Evolutionary conservation across 805 yeast species (phyloP), one percentile per base, ranked within the genome.

Genomic region (Ogataea populi-albae): DNA sequence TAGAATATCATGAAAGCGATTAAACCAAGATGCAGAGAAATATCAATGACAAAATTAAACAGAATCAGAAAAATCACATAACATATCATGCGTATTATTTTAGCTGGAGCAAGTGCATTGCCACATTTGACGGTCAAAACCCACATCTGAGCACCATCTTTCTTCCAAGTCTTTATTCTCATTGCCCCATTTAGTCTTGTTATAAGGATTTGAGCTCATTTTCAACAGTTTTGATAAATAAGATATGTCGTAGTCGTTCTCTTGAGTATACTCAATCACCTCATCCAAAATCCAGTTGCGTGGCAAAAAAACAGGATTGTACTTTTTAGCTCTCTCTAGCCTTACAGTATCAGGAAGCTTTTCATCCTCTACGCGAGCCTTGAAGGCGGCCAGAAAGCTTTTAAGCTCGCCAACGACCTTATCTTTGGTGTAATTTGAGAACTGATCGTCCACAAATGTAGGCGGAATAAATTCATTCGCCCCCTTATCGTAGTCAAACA

Each of bases 271-370:
- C 19, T 73, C 69, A 30, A 86, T 80, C 1, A 87, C 96, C 42
- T 88, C 89, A 35, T 87, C 86, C 35, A 93, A 66, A 34, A 89
- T 80, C 88, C 95, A 86, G 45, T 79, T 84, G 41, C 91, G 71
- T 15, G 96, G 93, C 5, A 84, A 71, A 52, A 91, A 91, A 23
- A 75, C 54, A 3, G 98, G 98, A 52, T 91, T 93, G 32, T 62
- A 65, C 3, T 47, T 35, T 5, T 62, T 53, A 31, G 87, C 76
- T 3, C 66, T 47, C 6, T 39, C 43, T 4, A 41, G 47, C 33
- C 89, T 66, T 9, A 53, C 55, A 4, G 26, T 40, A 36, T 71
- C 74, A 18, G 62, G 53, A 0, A 64, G 46, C 12, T 51, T 53
- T 6, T 67, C 59, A 25, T 49, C 52, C 18, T 49, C 52, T 15